These are phyloP conservation scores for Basipetospora chlamydospora DNA, from an alignment of 2,329 filamentous ascomycete genomes.

Conservation along the genomic window DNA sequence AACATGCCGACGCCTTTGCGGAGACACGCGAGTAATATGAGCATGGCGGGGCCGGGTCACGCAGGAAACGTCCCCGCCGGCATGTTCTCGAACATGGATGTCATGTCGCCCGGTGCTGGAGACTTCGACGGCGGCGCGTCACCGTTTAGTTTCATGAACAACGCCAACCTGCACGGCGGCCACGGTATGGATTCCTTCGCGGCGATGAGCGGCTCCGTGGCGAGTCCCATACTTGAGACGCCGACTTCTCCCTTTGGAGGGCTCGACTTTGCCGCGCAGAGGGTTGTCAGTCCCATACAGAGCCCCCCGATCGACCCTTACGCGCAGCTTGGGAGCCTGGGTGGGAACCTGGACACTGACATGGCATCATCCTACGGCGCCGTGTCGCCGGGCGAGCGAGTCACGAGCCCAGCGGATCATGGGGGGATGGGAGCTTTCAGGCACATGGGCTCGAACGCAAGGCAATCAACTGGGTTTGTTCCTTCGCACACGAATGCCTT, in stretches of 20 bases:
- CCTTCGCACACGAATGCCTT: neutral
- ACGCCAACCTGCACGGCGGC: neutral
- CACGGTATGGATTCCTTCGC: conserved; percentile 3
- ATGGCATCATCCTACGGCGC: neutral
- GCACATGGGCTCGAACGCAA: neutral
- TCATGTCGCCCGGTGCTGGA: neutral
- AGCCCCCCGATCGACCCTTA: conserved; percentile 1
- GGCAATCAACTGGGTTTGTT: neutral
- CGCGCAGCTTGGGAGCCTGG: conserved; percentile 1
- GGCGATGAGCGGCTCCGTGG: neutral
- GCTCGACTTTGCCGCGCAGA: conserved; percentile 3
- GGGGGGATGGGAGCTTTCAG: neutral
- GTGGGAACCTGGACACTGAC: neutral
- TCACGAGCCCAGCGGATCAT: too few species aligned
- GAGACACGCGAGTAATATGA: neutral
- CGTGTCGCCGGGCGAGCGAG: neutral
- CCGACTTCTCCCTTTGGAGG: conserved; percentile 5
- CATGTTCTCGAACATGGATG: neutral
- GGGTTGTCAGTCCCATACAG: conserved; percentile 3
- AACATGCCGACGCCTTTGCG: conserved; percentile 1
- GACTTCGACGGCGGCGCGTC: neutral
- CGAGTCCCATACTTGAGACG: conserved; percentile 2
- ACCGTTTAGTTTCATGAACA: conserved; percentile 1
- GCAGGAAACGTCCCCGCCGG: neutral
- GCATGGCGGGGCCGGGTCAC: neutral